These are phyloP conservation scores for Sphagnurus paluster DNA, from an alignment of 1,284 basidiomycete species.

Conservation along the genomic window DNA sequence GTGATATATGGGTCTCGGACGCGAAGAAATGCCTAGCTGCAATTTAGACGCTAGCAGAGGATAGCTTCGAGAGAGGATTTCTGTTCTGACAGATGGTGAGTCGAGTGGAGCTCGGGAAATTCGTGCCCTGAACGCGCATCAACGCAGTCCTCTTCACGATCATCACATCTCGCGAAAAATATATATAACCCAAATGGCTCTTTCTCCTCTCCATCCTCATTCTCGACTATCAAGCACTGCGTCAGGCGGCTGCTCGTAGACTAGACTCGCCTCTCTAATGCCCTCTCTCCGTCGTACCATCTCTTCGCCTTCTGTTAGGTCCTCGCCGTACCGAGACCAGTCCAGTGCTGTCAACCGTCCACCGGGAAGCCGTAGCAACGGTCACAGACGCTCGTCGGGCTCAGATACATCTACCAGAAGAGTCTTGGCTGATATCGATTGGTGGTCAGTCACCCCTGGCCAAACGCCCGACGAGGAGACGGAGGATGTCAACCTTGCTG, in stretches of 20 bases:
- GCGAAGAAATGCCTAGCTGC: no score
- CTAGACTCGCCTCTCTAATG: slow-evolving; percentile 40
- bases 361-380: slow-evolving; percentile 33
- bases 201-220: slow-evolving; percentile 34
- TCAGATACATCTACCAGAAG: slow-evolving; percentile 63
- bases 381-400: slow-evolving; percentile 61
- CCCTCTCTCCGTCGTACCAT: slow-evolving; percentile 75
- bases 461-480: slow-evolving; percentile 62
- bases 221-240: slow-evolving; percentile 40
- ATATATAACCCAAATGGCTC: slow-evolving; percentile 34
- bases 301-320: slow-evolving; percentile 63
- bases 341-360: slow-evolving; percentile 33
- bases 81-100: slow-evolving; percentile 20
- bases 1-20: no score
- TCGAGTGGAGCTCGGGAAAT: slow-evolving; percentile 10
- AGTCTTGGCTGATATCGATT: slow-evolving; percentile 80
- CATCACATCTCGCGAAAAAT: slow-evolving; percentile 32
- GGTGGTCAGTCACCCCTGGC: slow-evolving; percentile 76
- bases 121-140: slow-evolving; percentile 21
- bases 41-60: no score
- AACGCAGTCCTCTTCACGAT: slow-evolving; percentile 24
- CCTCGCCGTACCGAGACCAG: slow-evolving; percentile 55
- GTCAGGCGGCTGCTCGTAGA: slow-evolving; percentile 41
- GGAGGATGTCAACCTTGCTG: no score
- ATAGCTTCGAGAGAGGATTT: slow-evolving; percentile 20